These are phyloP conservation scores for Talaromyces stipitatus DNA, from an alignment of 495 filamentous ascomycete genomes.

Conservation along the genomic window DNA sequence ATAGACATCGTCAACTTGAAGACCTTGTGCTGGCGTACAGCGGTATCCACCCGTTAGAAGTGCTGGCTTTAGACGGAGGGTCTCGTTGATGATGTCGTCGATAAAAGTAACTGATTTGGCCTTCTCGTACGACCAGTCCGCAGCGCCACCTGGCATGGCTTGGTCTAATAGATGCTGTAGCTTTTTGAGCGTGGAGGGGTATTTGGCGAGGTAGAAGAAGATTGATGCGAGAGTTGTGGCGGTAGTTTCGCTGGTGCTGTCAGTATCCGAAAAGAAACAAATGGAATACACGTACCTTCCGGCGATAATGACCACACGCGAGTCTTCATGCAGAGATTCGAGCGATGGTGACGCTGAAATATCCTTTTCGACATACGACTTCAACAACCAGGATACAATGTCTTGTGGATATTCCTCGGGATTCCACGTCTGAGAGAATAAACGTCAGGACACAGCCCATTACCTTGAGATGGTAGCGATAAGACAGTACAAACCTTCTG, in stretches of 20 bases:
- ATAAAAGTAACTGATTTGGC: conserved; percentile 23
- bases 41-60: conserved; percentile 30
- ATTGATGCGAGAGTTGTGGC: conserved; percentile 17
- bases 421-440: conserved; percentile 6
- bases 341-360: conserved; percentile 8
- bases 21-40: conserved; percentile 33
- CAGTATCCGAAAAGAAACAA: no score
- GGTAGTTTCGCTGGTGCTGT: conserved; percentile 17
- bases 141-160: conserved; percentile 5
- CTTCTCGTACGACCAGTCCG: conserved; percentile 13
- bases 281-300: conserved; percentile 24
- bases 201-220: conserved; percentile 21
- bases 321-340: conserved; percentile 17
- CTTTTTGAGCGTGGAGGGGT: conserved; percentile 11
- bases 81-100: conserved; percentile 44
- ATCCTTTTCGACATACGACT: conserved; percentile 15
- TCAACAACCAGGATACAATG: conserved; percentile 22
- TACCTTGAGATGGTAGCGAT: no score
- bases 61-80: conserved; percentile 38
- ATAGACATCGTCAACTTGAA: conserved; percentile 32
- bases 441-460: no score
- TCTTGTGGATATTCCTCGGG: conserved; percentile 13
- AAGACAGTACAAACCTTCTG: conserved; percentile 7
- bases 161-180: conserved; percentile 10
- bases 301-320: conserved; percentile 17